These are phyloP conservation scores for Yamadazyma jaroonii DNA, from an alignment of 1,139 yeast species.

Conservation along the genomic window DNA sequence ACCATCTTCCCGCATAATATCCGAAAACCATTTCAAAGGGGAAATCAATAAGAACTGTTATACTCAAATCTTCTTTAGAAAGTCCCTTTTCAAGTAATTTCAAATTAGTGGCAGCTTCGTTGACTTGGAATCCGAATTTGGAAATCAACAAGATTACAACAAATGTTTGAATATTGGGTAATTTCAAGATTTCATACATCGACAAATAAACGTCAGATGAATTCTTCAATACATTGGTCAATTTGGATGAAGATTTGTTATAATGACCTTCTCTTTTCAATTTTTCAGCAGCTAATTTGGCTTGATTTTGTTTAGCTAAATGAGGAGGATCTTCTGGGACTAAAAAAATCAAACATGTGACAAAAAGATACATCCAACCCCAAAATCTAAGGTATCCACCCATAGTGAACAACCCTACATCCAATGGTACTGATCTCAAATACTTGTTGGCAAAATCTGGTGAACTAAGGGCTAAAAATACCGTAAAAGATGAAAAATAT, in stretches of 20 bases:
- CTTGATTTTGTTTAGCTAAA: conserved; percentile 38
- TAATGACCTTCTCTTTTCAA: conserved; percentile 18
- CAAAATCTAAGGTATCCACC: conserved; percentile 75
- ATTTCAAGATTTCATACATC: conserved; percentile 73
- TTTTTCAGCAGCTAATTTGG: conserved; percentile 34
- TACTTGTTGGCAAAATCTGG: conserved; percentile 91
- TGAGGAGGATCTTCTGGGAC: conserved; percentile 69
- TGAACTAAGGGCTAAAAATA: conserved; percentile 85
- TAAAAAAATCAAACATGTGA: conserved; percentile 60
- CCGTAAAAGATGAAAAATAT: conserved; percentile 86
- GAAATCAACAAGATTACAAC: conserved; percentile 74
- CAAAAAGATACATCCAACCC: conserved; percentile 68
- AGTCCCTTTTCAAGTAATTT: conserved; percentile 92
- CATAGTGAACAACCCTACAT: conserved; percentile 66
- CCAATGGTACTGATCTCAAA: conserved; percentile 57
- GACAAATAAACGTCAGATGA: conserved; percentile 56
- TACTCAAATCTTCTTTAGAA: conserved; percentile 88
- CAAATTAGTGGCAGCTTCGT: conserved; percentile 92
- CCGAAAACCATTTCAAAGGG: conserved; percentile 96
- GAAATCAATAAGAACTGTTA: conserved; percentile 89
- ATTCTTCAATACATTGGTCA: conserved; percentile 24
- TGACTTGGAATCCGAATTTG: conserved; percentile 91
- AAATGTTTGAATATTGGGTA: conserved; percentile 75
- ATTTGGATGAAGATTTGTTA: conserved; percentile 20
- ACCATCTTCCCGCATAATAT: conserved; percentile 95